Evolutionary conservation across 768 basidiomycete genomes (phyloP), one percentile per base, ranked within the genome.

Genomic region (Neoboletus magnificus): DNA sequence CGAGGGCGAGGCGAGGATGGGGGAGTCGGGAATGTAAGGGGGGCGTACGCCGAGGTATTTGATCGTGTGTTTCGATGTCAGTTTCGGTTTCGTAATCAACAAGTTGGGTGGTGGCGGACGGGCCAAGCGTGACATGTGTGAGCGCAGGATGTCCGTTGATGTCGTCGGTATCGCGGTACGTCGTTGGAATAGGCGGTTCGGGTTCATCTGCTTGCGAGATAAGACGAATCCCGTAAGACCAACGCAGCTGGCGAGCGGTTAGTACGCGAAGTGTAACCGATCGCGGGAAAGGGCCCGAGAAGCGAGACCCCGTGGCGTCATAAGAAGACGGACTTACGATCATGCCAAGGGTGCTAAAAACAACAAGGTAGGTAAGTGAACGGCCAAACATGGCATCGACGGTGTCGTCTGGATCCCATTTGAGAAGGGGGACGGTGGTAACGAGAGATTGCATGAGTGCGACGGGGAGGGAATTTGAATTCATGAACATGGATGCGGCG

Each of bases 281-380:
- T 23, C n/a, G 2, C 11, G 11, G 12, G 11, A 10, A 35, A 40
- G n/a, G 2, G 3, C 13, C 22, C 16, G 6, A 46, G 48, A 39
- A 46, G 43, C 16, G 5, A 13, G 22, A 12, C 0, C 9, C 13
- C 12, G 22, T 5, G 36, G 39, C 3, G 35, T 40, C 33, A 30
- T 23, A n/a, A 41, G 22, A 33, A 50, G 12, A 32, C 27, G 20
- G 30, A 79, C 87, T 62, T 65, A 93, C 91, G 65, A 98, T 84
- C 93, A 96, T 96, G 42, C 97, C 97, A 32, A 98, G 79, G 0
- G 95, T 97, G 55, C 91, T 93, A 70, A 95, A 95, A 22, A 98
- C 78, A 8, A 97, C 91, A 43, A 96, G 81, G 66, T 96, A 95
- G 0, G 89, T 89, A 53, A 96, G 74, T 0, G 91, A 93, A 9